Evolutionary conservation across 192 early-diverging fungal species (phyloP).

Genomic region (Podila minutissima): DNA sequence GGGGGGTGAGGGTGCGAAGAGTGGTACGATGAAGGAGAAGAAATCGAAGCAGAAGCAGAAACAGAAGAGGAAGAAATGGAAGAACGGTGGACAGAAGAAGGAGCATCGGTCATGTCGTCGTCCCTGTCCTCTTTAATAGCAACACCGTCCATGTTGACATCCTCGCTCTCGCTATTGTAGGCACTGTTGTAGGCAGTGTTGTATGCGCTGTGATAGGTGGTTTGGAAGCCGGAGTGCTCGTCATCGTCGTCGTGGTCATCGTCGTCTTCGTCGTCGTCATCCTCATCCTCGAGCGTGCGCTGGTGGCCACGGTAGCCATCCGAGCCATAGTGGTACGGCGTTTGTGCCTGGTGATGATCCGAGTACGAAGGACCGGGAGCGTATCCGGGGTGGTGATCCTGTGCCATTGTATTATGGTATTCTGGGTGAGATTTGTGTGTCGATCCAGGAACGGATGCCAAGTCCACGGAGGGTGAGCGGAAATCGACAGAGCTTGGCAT

Average conservation of each 20-base stretch:
- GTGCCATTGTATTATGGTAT: background rate
- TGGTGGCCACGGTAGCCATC: conserved; percentile 19
- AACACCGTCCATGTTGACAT: conserved; percentile 45
- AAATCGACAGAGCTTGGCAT: conserved; percentile 42
- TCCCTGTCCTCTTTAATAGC: conserved; percentile 27
- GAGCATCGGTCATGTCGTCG: conserved; percentile 39
- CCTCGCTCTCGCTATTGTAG: conserved; percentile 42
- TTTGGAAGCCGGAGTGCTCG: conserved; percentile 24
- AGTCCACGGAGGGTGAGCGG: conserved; percentile 11
- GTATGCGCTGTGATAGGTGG: conserved; percentile 31
- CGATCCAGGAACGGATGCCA: conserved; percentile 13
- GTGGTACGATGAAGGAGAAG: conserved; percentile 2
- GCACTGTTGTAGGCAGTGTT: conserved; percentile 40
- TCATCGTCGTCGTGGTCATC: conserved; percentile 37
- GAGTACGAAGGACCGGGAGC: background rate
- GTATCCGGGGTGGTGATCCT: background rate
- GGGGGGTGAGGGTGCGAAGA: conserved; percentile 5
- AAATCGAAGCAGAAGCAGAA: background rate
- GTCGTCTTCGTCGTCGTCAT: conserved; percentile 29
- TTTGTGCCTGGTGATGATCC: background rate
- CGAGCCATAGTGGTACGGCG: background rate
- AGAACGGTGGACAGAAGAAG: background rate
- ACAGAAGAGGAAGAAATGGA: conserved; percentile 12
- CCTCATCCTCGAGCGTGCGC: conserved; percentile 19
- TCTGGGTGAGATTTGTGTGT: background rate